Evolutionary conservation across 345 rosid species (phyloP), one percentile per base, ranked within the genome.

Genomic region (Angophora floribunda): DNA sequence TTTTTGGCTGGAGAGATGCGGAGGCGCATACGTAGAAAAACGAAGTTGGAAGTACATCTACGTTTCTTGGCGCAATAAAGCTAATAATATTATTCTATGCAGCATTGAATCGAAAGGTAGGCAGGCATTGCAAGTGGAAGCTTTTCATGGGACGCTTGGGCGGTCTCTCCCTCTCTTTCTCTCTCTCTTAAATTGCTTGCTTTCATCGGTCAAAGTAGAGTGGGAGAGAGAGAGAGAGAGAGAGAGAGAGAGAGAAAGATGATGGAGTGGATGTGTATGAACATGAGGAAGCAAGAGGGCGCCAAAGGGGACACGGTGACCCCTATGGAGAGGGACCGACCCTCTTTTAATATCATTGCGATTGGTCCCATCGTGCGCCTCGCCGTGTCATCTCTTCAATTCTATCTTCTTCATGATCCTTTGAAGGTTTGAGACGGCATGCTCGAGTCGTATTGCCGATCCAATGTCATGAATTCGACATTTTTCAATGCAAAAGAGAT

Each of bases 111-210:
- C 88, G 52, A 47, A 61, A 28, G 91, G 85, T 85, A 80, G 84
- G 88, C 91, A 90, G 88, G 91, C 78, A 89, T 36, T 89, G 90
- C 90, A 93, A 89, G 96, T 94, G 97, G 93, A 91, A 91, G 94
- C 90, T 87, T 94, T 89, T 88, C 86, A 95, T 90, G 92, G 96
- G 96, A 92, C 87, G 92, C 78, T 44, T 57, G 89, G 90, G 95
- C 97, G 97, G 96, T 93, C 88, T 88, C 41, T 85, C 86, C 30
- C 50, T 19, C 63, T 26, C 9, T 36, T 11, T 22, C 85, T 32
- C 32, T 30, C 47, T 86, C 45, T 53, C 87, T 36, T 36, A 36
- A 36, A 36, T 36, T 36, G 41, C 41, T 36, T 36, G 41, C 41
- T 36, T 36, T 36, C 41, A 36, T 36, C 41, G 41, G 41, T 36